phyloP scores from a whole-genome alignment of 148 eudicot species.

The Dysphania ambrosioides region DNA sequence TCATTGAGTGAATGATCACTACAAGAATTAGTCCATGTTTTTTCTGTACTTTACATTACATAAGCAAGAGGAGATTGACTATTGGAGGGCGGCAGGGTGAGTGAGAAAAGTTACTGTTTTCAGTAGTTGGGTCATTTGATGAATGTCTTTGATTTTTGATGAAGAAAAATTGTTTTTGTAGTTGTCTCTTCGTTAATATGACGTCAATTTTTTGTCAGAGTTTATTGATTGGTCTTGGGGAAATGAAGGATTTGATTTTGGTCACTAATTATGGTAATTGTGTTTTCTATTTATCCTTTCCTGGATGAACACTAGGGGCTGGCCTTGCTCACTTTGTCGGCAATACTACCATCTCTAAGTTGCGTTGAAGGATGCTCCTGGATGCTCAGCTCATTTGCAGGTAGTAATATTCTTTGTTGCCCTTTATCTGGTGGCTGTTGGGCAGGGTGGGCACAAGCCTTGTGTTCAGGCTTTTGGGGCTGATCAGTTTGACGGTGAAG shows the following conservation, averaged over 20 bases:
- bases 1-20: no score
- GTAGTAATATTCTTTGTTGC: constrained; percentile 44
- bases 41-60: background rate
- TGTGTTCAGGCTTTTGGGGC: constrained; percentile 91
- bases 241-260: background rate
- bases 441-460: constrained; percentile 81
- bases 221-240: background rate
- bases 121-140: background rate
- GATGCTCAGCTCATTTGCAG: constrained; percentile 41
- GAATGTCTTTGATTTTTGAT: background rate
- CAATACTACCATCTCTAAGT: constrained; percentile 36
- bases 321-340: constrained; percentile 58
- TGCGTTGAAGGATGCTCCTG: background rate
- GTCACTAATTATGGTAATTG: background rate
- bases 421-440: constrained; percentile 60
- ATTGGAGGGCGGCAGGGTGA: background rate
- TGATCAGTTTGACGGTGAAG: constrained; percentile 69
- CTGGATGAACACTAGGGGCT: constrained; percentile 42
- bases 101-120: background rate
- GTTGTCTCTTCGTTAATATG: no score
- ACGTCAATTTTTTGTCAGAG: no score
- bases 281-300: background rate
- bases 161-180: no score
- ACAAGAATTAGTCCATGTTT: background rate
- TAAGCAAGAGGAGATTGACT: background rate